Conservation (phyloP, 176 grass and related monocot species). For the Lolium rigidum region DNA sequence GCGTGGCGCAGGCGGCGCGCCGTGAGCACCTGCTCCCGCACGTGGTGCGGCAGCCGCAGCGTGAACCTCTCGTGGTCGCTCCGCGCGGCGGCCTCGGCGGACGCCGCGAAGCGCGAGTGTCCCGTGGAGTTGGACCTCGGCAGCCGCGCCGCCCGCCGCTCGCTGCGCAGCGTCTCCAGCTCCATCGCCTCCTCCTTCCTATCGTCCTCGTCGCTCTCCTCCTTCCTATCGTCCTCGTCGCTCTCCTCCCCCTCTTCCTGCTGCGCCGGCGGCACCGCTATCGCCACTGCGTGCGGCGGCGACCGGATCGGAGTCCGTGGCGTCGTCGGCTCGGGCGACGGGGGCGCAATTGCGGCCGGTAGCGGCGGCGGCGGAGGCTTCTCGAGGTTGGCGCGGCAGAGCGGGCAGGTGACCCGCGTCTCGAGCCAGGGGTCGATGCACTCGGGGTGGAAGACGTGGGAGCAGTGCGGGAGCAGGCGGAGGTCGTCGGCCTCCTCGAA, state of each 20-base stretch:
- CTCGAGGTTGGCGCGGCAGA: constrained; percentile 70
- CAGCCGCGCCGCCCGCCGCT: constrained; percentile 48
- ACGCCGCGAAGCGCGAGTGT: constrained; percentile 38
- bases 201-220: too few species aligned
- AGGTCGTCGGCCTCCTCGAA: constrained; percentile 89
- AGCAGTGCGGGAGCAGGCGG: constrained; percentile 83
- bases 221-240: too few species aligned
- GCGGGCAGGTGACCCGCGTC: constrained; percentile 73
- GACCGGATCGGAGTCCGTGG: background rate
- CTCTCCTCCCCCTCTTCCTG: constrained; percentile 30
- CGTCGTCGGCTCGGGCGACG: constrained; percentile 25
- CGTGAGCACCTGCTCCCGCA: constrained; percentile 63
- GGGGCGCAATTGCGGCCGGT: background rate
- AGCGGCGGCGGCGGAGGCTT: background rate
- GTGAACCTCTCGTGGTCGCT: constrained; percentile 74
- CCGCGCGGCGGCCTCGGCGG: constrained; percentile 24
- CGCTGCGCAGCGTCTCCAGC: constrained; percentile 67
- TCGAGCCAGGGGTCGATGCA: constrained; percentile 94
- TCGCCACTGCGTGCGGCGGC: constrained; percentile 42
- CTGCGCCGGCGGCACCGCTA: constrained; percentile 16
- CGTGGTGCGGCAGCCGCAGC: constrained; percentile 67
- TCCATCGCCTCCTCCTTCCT: constrained; percentile 65
- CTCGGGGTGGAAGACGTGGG: constrained; percentile 89
- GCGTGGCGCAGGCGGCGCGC: constrained; percentile 69
- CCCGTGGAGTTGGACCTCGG: constrained; percentile 66